Conservation (phyloP, 2,329 filamentous ascomycete species). For the Cephalotrichum gorgonifer region DNA sequence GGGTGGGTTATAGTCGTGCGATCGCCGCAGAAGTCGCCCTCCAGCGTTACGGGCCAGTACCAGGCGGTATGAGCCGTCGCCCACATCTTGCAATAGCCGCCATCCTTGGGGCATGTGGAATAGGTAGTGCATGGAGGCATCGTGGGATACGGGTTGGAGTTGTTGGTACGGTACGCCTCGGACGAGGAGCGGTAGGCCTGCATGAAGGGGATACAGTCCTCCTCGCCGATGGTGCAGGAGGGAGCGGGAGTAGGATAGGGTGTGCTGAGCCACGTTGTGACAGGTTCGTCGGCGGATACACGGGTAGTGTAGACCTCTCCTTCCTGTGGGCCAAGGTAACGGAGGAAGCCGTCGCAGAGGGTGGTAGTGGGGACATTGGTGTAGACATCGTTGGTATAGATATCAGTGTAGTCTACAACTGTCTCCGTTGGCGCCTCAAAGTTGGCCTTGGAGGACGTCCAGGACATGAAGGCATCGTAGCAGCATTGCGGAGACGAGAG, state of each 20-base stretch:
- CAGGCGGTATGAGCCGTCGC: background rate
- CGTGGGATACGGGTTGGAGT: background rate
- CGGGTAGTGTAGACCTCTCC: background rate
- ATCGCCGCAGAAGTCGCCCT: constrained; percentile 4
- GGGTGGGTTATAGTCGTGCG: constrained; percentile 1
- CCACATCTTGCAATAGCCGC: constrained; percentile 1
- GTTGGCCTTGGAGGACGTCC: background rate
- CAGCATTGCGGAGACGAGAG: background rate
- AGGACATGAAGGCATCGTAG: background rate
- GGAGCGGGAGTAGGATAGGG: constrained; percentile 3
- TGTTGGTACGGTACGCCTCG: constrained; percentile 2
- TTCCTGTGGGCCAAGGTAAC: background rate
- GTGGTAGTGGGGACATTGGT: background rate
- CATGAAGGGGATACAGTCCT: constrained; percentile 1
- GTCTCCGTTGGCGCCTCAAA: background rate
- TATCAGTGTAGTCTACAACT: background rate
- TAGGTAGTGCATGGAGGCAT: constrained; percentile 4
- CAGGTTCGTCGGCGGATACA: background rate
- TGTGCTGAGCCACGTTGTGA: background rate
- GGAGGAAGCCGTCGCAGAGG: constrained; percentile 4
- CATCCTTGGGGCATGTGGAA: background rate
- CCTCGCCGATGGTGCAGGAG: background rate
- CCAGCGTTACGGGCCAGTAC: constrained; percentile 5
- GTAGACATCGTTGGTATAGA: background rate
- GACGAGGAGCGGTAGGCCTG: constrained; percentile 2